Evolutionary conservation across 2,329 filamentous ascomycete genomes (phyloP), one percentile per base, ranked within the genome.

Genomic region (Diaporthe caulivora): DNA sequence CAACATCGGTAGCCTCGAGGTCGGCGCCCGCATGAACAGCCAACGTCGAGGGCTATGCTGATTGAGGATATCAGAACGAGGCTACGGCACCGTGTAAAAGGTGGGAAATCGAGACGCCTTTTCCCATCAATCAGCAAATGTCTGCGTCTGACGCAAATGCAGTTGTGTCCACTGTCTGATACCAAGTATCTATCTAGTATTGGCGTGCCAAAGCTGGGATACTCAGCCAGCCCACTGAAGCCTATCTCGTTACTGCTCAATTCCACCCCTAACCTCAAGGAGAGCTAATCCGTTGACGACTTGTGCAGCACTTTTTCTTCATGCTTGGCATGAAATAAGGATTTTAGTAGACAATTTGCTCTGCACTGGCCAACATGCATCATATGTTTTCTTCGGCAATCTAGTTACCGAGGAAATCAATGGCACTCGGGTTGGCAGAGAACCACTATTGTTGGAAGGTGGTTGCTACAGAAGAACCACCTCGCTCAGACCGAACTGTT

Each of bases 1-100:
- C n/a, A 60, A 62, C 44, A 53, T 40, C 62, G 47, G 62, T 47
- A 67, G 62, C 62, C 47, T 62, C n/a, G 69, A 62, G 55, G 69
- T 54, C 47, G 69, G 31, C 57, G 69, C 69, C 37, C 44, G 69
- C 69, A 49, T 47, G 54, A 60, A 42, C 31, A 40, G 34, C 40
- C 44, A 31, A 49, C 31, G 44, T 62, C 54, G 31, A 47, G 62
- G 26, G 24, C 44, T 69, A 58, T 62, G 64, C 42, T 62, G 55
- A 53, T 71, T 71, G 34, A 44, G 42, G 44, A 44, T 11, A 26
- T 42, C 29, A 51, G 55, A 58, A 62, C 68, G 69, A 71, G 47
- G 47, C 44, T 44, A 62, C 31, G 55, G 69, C 31, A 53, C 7
- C n/a, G 55, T 54, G 42, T 53, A 7, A 34, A 62, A 49, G 47